Evolutionary conservation across 1,284 basidiomycete species (phyloP), one percentile per base, ranked within the genome.

Genomic region (Apiotrichum laibachii): DNA sequence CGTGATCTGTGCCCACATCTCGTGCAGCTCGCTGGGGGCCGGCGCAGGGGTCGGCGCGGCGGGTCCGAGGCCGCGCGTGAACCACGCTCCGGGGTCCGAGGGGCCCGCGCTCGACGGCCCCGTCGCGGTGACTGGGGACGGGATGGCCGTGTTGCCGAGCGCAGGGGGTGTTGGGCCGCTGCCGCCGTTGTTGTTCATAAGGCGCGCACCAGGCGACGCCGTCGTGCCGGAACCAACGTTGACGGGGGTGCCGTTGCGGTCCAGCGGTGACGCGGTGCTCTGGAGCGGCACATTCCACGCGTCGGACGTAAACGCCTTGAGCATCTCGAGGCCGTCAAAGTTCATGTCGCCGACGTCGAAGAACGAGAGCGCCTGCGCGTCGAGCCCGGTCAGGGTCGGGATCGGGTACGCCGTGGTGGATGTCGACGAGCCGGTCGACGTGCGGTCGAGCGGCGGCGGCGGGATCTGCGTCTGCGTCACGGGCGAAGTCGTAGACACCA

Each of bases 321-420:
- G 60, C 63, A 77, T 68, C 51, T 75, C 73, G 26, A 75, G 63
- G 9, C 71, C 73, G 61, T 77, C 72, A 60, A 77, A 77, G 35
- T 62, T 71, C 43, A 77, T 71, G 37, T 71, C 75, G n/a, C 72
- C 71, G 22, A 77, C 62, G 57, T 77, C 75, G 59, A 77, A 77
- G 22, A 62, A 47, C 45, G 53, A 40, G 46, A 56, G 53, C 15
- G 57, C 48, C 16, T 39, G 42, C 12, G 47, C 18, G 16, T 51
- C 57, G 10, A 46, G 37, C 9, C 49, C 49, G 3, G 13, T 19
- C 1, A 50, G 37, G 2, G 19, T 34, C 13, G 49, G 49, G 19
- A 50, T 39, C 33, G 49, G 6, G 21, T 50, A 50, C 33, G 47
- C 9, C 5, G 49, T 11, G 26, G 31, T 26, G 26, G 42, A 13